These are phyloP conservation scores for Exserohilum turcica DNA, from an alignment of 2,329 filamentous ascomycete genomes.

Conservation along the genomic window DNA sequence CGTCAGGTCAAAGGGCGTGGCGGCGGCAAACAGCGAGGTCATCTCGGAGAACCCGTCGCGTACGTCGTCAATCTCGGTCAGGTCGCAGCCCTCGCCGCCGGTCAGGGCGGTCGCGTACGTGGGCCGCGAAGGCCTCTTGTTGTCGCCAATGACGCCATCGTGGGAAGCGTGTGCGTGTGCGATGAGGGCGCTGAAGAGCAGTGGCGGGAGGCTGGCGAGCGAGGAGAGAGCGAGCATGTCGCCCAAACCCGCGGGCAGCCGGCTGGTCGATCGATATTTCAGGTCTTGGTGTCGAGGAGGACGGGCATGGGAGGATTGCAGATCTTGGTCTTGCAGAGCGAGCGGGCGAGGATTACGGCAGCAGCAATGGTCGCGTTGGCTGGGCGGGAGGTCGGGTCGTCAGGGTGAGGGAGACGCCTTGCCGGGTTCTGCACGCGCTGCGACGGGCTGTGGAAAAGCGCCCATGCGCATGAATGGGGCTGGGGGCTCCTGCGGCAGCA, in stretches of 20 bases:
- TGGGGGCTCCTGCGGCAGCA: constrained; percentile 3
- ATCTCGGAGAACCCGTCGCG: constrained; percentile 42
- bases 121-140: constrained; percentile 18
- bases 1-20: constrained; percentile 28
- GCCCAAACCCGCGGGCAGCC: constrained; percentile 3
- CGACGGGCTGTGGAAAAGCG: constrained; percentile 2
- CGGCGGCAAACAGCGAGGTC: constrained; percentile 36
- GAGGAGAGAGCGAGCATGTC: constrained; percentile 30
- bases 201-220: constrained; percentile 29
- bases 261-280: constrained; percentile 8
- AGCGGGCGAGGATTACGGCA: not conserved
- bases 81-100: constrained; percentile 39
- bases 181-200: constrained; percentile 28
- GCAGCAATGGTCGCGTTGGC: constrained; percentile 4
- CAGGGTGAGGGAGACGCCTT: constrained; percentile 1
- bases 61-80: constrained; percentile 33
- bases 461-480: constrained; percentile 5
- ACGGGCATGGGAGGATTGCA: constrained; percentile 7
- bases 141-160: constrained; percentile 32
- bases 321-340: constrained; percentile 8
- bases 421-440: constrained; percentile 3
- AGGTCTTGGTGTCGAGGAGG: not conserved
- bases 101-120: constrained; percentile 34
- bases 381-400: not conserved
- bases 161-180: constrained; percentile 30